Evolutionary conservation across 2,329 filamentous ascomycete species (phyloP), one percentile per base, ranked within the genome.

Genomic region (Fusarium pseudonygamai): DNA sequence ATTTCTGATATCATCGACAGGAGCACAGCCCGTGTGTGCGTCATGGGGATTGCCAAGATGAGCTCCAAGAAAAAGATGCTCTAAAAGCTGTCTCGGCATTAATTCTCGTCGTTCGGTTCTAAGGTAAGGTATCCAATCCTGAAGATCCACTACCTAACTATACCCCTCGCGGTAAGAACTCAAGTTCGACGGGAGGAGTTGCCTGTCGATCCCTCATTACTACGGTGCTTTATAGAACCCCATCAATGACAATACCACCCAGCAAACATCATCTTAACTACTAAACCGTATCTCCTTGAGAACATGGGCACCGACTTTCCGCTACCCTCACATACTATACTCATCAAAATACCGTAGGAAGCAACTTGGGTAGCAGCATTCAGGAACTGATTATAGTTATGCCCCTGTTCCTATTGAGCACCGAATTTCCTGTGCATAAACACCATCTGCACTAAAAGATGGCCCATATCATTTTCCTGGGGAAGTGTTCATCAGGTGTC

Each of bases 31-130:
- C n/a, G 36, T 15, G 36, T 46, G 43, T 64, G 66, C 47, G 64
- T 68, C 64, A 68, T 49, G 32, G 37, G 43, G 30, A 49, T n/a
- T 56, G 64, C 66, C 57, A 64, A 69, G 57, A 26, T 36, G 37
- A 55, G 32, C 8, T 26, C 57, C 37, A 69, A 63, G 57, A 56
- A 39, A 50, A 69, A 50, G n/a, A 69, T 69, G 49, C 57, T 37
- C 36, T 45, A 63, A 40, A 34, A 56, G 32, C 22, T 55, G 43
- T 42, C 56, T 63, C 32, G 56, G 64, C 64, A 59, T 45, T 39
- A 61, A 55, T 37, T 43, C 46, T 43, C 55, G n/a, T 43, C 47
- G 24, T 28, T 58, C 52, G 24, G 62, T 32, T 57, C 49, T 60
- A 47, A 28, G 20, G 45, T 22, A n/a, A n/a, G n/a, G n/a, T n/a